Evolutionary conservation across 1,139 yeast species (phyloP), one percentile per base, ranked within the genome.

Genomic region (Pichia cactophila): DNA sequence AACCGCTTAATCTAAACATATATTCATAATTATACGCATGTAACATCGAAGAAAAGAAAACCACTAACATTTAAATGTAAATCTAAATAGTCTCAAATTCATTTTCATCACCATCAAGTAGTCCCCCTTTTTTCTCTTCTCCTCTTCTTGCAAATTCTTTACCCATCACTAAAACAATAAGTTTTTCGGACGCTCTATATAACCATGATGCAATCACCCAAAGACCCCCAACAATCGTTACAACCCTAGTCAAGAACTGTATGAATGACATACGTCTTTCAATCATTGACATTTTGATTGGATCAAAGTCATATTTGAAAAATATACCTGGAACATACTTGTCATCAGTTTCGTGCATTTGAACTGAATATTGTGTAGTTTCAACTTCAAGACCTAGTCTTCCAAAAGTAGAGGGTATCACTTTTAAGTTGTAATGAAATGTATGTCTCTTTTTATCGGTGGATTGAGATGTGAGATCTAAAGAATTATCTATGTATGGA

Each of bases 251-350:
- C 11, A 89, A 70, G 66, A 94, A 92, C 59, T 83, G 87, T 39
- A 80, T 64, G 62, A 92, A 90, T 2, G 94, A 77, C 46, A 90
- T 71, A 54, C 97, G 73, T 49, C 71, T 72, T 62, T 90, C 97
- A 31, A 74, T 72, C 37, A 89, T 75, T 4, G 77, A 69, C 58
- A 92, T 73, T 48, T 83, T 77, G 42, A 92, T 78, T 4, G 97
- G 94, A 60, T 92, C 97, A 63, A 92, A 88, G 57, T 87, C 90
- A 64, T 90, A 92, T 50, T 77, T 78, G 70, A 92, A 79, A 61
- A 75, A 86, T 37, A 92, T 81, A 0, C 97, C 97, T 2, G 97
- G 96, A 3, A 74, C 63, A 10, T 72, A 74, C 39, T 59, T 61
- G 7, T 57, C 55, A 23, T 61, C 58, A 47, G 65, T 64, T 29